Percentiles rank a stretch among this genome's conserved stretches.
phyloP scores from a whole-genome alignment of 139 green algal species.

The Coccomyxa sp. region DNA sequence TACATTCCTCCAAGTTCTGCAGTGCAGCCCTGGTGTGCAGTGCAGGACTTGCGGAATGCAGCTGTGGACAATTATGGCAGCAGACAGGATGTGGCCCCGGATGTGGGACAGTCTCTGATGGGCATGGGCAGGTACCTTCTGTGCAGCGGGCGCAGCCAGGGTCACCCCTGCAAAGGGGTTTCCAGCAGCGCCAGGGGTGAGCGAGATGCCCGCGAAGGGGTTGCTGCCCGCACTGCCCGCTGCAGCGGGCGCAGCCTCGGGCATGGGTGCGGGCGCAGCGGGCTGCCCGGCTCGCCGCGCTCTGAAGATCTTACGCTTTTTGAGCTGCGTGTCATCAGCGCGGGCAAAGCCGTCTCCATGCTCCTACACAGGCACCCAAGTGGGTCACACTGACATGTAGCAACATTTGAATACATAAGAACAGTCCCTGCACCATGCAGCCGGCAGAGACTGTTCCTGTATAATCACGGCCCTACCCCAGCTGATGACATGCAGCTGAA shows the following conservation, averaged over 20 bases:
- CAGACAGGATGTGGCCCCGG: too few species aligned
- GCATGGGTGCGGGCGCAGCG: not conserved
- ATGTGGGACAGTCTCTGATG: not conserved
- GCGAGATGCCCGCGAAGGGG: constrained; percentile 50
- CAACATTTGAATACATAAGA: too few species aligned
- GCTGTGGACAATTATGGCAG: too few species aligned
- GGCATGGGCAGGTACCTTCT: not conserved
- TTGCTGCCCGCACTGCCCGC: constrained; percentile 22
- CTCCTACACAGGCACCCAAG: constrained; percentile 15
- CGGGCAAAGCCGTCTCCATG: constrained; percentile 40
- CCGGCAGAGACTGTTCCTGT: too few species aligned
- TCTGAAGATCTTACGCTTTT: constrained; percentile 46
- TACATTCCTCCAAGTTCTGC: too few species aligned
- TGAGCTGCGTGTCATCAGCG: constrained; percentile 51
- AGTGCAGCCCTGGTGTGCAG: too few species aligned
- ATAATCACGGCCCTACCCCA: too few species aligned
- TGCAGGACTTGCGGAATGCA: too few species aligned
- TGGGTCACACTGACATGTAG: not conserved
- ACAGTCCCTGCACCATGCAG: too few species aligned
- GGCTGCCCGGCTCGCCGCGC: constrained; percentile 20
- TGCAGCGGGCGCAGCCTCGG: not conserved
- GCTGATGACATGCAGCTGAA: too few species aligned
- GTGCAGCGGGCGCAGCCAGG: not conserved
- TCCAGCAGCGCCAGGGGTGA: constrained; percentile 4
- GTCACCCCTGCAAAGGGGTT: constrained; percentile 34